Conservation (phyloP, 257 asterid species). For the Prunella vulgaris region DNA sequence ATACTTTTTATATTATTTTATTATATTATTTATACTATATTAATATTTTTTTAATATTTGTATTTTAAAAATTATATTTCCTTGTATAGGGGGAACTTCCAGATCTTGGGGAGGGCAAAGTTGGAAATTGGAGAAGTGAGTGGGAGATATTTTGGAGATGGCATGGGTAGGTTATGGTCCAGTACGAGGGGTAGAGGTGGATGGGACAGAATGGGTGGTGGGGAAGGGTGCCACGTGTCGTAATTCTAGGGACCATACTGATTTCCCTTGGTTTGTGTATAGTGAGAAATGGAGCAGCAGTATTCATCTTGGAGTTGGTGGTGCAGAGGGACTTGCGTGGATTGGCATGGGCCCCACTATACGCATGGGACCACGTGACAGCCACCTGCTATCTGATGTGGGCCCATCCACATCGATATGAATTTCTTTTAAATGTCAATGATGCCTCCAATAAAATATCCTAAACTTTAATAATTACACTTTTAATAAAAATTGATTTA, state of each 20-base stretch:
- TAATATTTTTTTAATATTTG: too few species aligned
- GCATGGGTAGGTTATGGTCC: conserved; percentile 12
- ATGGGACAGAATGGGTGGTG: conserved; percentile 25
- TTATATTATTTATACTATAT: too few species aligned
- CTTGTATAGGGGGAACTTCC: background rate
- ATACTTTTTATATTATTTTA: too few species aligned
- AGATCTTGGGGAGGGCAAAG: conserved; percentile 17
- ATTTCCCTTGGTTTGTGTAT: too few species aligned
- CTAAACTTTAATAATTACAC: background rate
- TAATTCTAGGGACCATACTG: conserved; percentile 2
- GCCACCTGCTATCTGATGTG: conserved; percentile 11
- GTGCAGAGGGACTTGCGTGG: conserved; percentile 21
- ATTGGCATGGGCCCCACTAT: background rate
- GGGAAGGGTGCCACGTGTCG: conserved; percentile 39
- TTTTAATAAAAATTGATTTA: too few species aligned
- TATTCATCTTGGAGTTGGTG: background rate
- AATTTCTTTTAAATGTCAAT: background rate
- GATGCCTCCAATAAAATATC: background rate
- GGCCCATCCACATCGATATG: background rate
- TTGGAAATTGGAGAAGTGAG: background rate
- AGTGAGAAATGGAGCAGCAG: too few species aligned
- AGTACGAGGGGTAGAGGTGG: background rate
- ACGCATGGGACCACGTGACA: conserved; percentile 24
- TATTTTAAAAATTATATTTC: too few species aligned
- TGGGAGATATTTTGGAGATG: conserved; percentile 28